Evolutionary conservation across 2,329 filamentous ascomycete genomes (phyloP).

Genomic region (Fusarium sp.): DNA sequence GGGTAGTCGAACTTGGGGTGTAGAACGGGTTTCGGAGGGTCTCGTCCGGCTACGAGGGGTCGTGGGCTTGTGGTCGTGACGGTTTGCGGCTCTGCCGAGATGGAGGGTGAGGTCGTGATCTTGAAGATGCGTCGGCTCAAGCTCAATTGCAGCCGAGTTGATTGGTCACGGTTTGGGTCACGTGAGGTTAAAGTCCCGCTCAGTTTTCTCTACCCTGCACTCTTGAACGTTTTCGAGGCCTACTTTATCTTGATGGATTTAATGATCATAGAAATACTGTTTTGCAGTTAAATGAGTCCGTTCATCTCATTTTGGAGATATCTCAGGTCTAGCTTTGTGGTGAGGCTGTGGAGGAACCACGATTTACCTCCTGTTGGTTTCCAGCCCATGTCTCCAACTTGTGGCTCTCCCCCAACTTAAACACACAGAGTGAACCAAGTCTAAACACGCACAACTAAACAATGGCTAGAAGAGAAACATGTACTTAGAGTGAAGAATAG

Average conservation of each 20-base stretch:
- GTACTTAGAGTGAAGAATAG: background rate
- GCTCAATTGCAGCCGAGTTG: constrained; percentile 44
- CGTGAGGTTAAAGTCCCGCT: constrained; percentile 15
- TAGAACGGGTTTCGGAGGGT: constrained; percentile 26
- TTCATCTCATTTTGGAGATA: too few species aligned
- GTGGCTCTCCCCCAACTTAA: background rate
- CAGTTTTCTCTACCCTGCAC: constrained; percentile 21
- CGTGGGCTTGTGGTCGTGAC: constrained; percentile 30
- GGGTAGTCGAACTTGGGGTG: constrained; percentile 19
- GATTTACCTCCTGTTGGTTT: background rate
- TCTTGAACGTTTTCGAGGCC: background rate
- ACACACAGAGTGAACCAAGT: too few species aligned
- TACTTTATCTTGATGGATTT: background rate
- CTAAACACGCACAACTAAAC: background rate
- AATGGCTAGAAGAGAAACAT: background rate
- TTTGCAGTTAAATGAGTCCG: background rate
- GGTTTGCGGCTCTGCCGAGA: constrained; percentile 38
- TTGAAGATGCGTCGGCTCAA: constrained; percentile 40
- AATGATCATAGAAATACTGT: background rate
- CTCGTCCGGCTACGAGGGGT: constrained; percentile 34
- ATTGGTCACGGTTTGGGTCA: constrained; percentile 40
- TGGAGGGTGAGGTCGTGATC: constrained; percentile 43
- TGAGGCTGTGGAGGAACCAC: background rate
- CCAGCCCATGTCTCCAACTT: accelerated
- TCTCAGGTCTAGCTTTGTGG: too few species aligned